A percentile compares a stretch with the other conserved stretches of the same genome.
Evolutionary conservation across 1,139 yeast genomes (phyloP).

Genomic region (Torulaspora globosa): DNA sequence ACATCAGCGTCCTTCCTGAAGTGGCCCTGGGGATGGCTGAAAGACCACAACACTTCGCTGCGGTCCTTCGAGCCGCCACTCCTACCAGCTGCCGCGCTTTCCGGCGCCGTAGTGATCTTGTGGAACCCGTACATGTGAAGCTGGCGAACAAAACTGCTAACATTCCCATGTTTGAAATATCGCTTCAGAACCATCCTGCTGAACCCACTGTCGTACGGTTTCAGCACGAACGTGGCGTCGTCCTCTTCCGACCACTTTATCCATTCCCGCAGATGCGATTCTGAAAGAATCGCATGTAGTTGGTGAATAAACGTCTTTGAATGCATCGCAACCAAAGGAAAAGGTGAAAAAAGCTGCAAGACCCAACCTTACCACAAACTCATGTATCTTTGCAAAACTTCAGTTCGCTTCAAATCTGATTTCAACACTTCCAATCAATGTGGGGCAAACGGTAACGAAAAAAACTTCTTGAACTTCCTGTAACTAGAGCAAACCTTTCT

Average conservation of each 20-base stretch:
- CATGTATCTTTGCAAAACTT: slow-evolving; percentile 6
- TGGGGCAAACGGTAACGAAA: background rate
- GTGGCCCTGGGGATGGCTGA: slow-evolving; percentile 74
- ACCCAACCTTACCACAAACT: background rate
- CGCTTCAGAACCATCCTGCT: slow-evolving; percentile 56
- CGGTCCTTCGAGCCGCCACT: slow-evolving; percentile 16
- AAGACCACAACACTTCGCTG: slow-evolving; percentile 63
- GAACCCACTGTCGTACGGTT: slow-evolving; percentile 64
- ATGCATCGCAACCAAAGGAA: slow-evolving; percentile 10
- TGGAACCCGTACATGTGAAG: slow-evolving; percentile 69
- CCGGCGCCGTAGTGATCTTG: slow-evolving; percentile 27
- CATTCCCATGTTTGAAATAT: slow-evolving; percentile 77
- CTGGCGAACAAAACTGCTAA: slow-evolving; percentile 74
- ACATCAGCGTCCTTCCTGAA: slow-evolving; percentile 74
- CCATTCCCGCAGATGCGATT: slow-evolving; percentile 38
- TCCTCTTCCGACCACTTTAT: slow-evolving; percentile 75
- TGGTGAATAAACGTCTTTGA: slow-evolving; percentile 34
- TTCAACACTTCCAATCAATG: background rate
- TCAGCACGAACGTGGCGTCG: slow-evolving; percentile 55
- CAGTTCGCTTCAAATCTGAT: background rate
- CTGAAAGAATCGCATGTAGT: slow-evolving; percentile 30
- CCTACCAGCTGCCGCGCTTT: slow-evolving; percentile 19
- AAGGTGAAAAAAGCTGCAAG: background rate
- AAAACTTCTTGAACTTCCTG: background rate
- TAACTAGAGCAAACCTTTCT: background rate